These are phyloP conservation scores for Mycosphaerella arachidis DNA, from an alignment of 2,329 filamentous ascomycete genomes.

Conservation along the genomic window DNA sequence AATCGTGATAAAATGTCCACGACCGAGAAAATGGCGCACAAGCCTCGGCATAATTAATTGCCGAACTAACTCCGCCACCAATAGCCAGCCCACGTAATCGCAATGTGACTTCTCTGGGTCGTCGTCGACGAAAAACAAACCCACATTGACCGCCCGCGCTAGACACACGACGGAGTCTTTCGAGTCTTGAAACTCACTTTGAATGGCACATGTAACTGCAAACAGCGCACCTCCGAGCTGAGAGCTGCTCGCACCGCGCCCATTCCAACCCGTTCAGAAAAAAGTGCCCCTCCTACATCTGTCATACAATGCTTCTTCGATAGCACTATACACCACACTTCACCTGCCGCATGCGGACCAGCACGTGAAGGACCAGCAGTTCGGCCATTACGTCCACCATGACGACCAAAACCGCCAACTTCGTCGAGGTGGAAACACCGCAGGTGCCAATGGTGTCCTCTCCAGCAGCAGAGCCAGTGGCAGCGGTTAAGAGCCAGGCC, in stretches of 20 bases:
- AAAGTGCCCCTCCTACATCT: background rate
- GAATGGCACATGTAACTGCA: background rate
- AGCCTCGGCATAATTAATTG: no score
- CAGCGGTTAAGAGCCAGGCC: constrained; percentile 38
- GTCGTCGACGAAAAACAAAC: background rate
- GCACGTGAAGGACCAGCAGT: constrained; percentile 5
- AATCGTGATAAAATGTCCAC: background rate
- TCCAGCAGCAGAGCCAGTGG: background rate
- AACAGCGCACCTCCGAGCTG: background rate
- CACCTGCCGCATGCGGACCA: constrained; percentile 7
- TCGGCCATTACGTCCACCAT: constrained; percentile 11
- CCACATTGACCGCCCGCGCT: background rate
- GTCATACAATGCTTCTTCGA: constrained; percentile 33
- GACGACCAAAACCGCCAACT: constrained; percentile 14
- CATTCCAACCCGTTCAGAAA: background rate
- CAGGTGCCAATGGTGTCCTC: background rate
- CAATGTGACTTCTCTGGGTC: background rate
- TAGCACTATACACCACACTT: constrained; percentile 23
- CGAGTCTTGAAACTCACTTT: background rate
- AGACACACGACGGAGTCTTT: background rate
- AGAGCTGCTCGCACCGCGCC: background rate
- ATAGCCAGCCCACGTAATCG: background rate
- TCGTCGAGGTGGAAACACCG: constrained; percentile 2
- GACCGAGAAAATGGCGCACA: background rate
- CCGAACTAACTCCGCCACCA: no score